Base-by-base conservation (phyloP, 2,329 filamentous ascomycete genomes). In the Alternaria metachromatica region DNA sequence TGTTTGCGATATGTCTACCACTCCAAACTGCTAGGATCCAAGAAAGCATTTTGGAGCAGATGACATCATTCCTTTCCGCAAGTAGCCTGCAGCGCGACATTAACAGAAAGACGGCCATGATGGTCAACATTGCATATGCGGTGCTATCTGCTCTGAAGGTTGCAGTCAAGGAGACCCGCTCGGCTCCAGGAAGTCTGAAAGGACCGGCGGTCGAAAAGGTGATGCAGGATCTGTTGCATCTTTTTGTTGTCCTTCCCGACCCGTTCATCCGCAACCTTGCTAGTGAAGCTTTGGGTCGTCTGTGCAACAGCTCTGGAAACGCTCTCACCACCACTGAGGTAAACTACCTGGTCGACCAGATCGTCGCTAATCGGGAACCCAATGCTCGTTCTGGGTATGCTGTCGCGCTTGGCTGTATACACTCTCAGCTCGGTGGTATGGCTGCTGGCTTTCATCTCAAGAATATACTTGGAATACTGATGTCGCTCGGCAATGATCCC, bases 371-470 rank as follows among this genome's bases (percentile, higher is more conserved):
- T 79, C 88, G 95, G 58, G 96, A 99, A 78, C 96, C 96, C 0
- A 95, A 92, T 78, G 94, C 94, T 41, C 89, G 96, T 77, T 94
- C 96, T 48, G 96, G 96, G 11, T 99, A 95, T 80, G 96, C 96
- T 15, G 93, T 96, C 84, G 94, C 96, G 12, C 83, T 99, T 28
- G 96, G 96, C 9, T 92, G 91, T 60, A 98, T 99, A 55, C 94
- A 99, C 81, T 92, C 93, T 18, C 94, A 97, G 78, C 92, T 99
- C 33, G 96, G 96, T 61, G 95, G 96, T 60, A 98, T 99, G 94
- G 96, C 96, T 57, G 96, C 96, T 58, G 94, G 94, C 4, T 94
- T 96, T 72, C 96, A 99, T 78, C 86, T 99, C 55, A 98, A 98
- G 83, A 97, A 94, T 2, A 97, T 99, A 54, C 87, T 97, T n/a